Evolutionary conservation across 345 rosid genomes (phyloP).

Genomic region (Dipteronia sinensis): DNA sequence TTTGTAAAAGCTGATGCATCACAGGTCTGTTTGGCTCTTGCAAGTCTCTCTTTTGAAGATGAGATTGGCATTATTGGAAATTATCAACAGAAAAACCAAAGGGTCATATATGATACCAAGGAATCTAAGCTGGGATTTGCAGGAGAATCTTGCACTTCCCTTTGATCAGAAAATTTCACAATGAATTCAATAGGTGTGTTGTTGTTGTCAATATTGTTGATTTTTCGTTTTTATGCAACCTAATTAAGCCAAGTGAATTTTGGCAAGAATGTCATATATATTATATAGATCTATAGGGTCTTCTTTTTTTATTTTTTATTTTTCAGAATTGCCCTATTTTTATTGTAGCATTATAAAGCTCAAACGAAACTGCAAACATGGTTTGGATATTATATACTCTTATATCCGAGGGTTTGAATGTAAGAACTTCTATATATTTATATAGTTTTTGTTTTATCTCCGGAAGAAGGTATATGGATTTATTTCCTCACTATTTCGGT

Average conservation of each 20-base stretch:
- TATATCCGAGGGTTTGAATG: too few species aligned
- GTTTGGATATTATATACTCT: too few species aligned
- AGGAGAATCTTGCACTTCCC: slow-evolving; percentile 70
- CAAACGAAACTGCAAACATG: too few species aligned
- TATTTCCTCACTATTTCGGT: too few species aligned
- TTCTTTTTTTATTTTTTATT: too few species aligned
- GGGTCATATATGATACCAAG: slow-evolving; percentile 76
- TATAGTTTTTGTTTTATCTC: too few species aligned
- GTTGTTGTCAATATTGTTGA: slow-evolving; percentile 9
- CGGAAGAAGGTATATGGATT: too few species aligned
- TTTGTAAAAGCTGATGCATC: slow-evolving; percentile 73
- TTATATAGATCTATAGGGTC: too few species aligned
- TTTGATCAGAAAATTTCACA: slow-evolving; percentile 14
- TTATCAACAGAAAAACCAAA: slow-evolving; percentile 87
- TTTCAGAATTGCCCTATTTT: too few species aligned
- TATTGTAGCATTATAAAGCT: too few species aligned
- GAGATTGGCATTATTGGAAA: slow-evolving; percentile 76
- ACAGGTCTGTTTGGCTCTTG: slow-evolving; percentile 82
- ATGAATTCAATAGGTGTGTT: not conserved
- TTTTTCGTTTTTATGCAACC: not conserved
- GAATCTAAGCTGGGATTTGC: slow-evolving; percentile 71
- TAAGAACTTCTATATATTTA: too few species aligned
- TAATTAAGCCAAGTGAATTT: not conserved
- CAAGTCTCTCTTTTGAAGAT: slow-evolving; percentile 68
- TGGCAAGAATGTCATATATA: not conserved